phyloP scores from a whole-genome alignment of 352 stramenopile genomes.

The Peronospora belbahrii region DNA sequence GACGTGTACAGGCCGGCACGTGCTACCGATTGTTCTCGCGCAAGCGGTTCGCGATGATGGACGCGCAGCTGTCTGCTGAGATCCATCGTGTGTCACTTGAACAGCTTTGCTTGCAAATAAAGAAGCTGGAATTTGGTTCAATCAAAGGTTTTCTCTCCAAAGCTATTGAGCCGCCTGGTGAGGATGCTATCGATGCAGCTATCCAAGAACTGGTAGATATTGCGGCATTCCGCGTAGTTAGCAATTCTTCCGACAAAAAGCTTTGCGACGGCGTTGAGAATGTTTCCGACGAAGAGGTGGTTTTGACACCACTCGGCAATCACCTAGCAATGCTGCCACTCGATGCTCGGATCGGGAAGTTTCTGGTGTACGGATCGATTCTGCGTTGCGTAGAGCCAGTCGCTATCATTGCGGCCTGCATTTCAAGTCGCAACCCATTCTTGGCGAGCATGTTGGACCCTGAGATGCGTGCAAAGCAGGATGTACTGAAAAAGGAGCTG shows the following conservation, averaged over 20 bases:
- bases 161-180: slow-evolving; percentile 88
- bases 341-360: slow-evolving; percentile 83
- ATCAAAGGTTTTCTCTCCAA: slow-evolving; percentile 69
- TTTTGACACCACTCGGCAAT: slow-evolving; percentile 90
- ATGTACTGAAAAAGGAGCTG: slow-evolving; percentile 62
- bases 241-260: slow-evolving; percentile 13
- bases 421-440: slow-evolving; percentile 76
- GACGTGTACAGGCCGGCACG: slow-evolving; percentile 66
- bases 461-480: slow-evolving; percentile 46
- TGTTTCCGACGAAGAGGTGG: slow-evolving; percentile 42
- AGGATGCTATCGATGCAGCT: slow-evolving; percentile 86
- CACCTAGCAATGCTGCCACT: slow-evolving; percentile 77
- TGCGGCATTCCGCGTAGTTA: slow-evolving; percentile 62
- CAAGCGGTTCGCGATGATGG: slow-evolving; percentile 52
- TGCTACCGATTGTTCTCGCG: slow-evolving; percentile 76
- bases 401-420: slow-evolving; percentile 73
- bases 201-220: slow-evolving; percentile 89
- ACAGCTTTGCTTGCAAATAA: slow-evolving; percentile 83
- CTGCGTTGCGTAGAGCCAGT: slow-evolving; percentile 77
- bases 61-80: slow-evolving; percentile 69
- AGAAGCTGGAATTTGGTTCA: slow-evolving; percentile 69
- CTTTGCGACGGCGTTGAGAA: neutral
- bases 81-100: slow-evolving; percentile 85
- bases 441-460: slow-evolving; percentile 62
- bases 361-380: slow-evolving; percentile 84